These are phyloP conservation scores for Alternaria dauci DNA, from an alignment of 2,329 filamentous ascomycete genomes.

Conservation along the genomic window DNA sequence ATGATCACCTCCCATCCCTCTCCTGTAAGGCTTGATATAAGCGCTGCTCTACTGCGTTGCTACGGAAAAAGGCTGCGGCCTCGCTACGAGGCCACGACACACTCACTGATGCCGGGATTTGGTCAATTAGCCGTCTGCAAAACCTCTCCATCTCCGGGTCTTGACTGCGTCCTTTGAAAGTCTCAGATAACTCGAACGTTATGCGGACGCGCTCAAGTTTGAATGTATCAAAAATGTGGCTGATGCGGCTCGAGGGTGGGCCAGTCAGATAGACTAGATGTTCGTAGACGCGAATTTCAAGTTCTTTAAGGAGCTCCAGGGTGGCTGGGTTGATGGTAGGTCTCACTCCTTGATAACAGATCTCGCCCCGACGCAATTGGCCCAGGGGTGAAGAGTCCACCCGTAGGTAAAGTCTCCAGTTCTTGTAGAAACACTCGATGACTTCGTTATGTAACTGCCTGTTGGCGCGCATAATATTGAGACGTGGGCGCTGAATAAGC, in stretches of 20 bases:
- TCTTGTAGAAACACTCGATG: constrained; percentile 24
- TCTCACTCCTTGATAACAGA: background rate
- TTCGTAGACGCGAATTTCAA: background rate
- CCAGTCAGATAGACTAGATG: background rate
- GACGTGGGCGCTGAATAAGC: constrained; percentile 9
- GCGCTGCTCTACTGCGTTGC: constrained; percentile 5
- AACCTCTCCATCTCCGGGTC: constrained; percentile 1
- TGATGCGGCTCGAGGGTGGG: background rate
- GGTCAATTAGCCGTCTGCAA: background rate
- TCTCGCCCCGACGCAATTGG: background rate
- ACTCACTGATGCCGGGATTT: constrained; percentile 10
- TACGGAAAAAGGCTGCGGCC: constrained; percentile 5
- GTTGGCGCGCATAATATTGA: constrained; percentile 30
- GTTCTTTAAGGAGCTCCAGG: background rate
- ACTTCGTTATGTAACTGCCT: constrained; percentile 29
- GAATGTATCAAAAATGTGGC: background rate
- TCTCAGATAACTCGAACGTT: background rate
- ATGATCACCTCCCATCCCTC: background rate
- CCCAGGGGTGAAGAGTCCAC: background rate
- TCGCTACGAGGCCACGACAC: constrained; percentile 4
- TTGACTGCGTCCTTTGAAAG: background rate
- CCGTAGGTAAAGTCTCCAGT: constrained; percentile 23
- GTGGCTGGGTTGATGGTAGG: background rate
- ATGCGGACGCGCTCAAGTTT: background rate
- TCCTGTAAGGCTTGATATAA: constrained; percentile 13